Conservation (phyloP, 352 stramenopile species). For the Globisporangium iwayamae region DNA sequence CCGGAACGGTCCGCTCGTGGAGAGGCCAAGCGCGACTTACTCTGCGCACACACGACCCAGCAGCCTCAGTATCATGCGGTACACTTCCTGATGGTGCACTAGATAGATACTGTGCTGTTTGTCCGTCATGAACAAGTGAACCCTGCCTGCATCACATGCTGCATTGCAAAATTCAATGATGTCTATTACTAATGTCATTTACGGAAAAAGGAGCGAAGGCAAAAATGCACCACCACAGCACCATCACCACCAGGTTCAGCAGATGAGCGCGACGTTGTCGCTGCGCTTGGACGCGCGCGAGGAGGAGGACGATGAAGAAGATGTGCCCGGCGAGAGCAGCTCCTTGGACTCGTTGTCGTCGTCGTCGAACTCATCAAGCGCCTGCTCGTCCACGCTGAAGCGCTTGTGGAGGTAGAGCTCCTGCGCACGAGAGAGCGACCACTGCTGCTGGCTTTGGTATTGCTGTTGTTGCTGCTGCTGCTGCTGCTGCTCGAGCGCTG, state of each 20-base stretch:
- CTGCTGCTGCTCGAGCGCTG: constrained; percentile 20
- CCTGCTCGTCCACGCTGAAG: constrained; percentile 55
- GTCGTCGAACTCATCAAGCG: constrained; percentile 38
- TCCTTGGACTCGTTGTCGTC: constrained; percentile 17
- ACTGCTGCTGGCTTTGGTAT: constrained; percentile 13
- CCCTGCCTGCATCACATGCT: not conserved
- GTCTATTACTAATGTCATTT: constrained; percentile 7
- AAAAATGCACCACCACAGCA: not conserved
- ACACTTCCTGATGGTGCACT: no score
- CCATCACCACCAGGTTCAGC: constrained; percentile 18
- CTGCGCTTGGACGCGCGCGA: constrained; percentile 20
- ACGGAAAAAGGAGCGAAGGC: not conserved
- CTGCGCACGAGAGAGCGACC: constrained; percentile 9
- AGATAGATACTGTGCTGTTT: no score
- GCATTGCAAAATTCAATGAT: constrained; percentile 1
- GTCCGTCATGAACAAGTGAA: not conserved
- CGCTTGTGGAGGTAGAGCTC: constrained; percentile 34
- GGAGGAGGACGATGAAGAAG: not conserved
- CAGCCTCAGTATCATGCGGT: no score
- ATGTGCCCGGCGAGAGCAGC: constrained; percentile 9
- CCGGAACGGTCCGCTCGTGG: not conserved
- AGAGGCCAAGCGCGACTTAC: not conserved
- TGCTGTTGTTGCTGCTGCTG: constrained; percentile 24
- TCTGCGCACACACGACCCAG: no score
- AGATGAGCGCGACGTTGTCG: constrained; percentile 44